A percentile compares a stretch with the other conserved stretches of the same genome.
Conservation (phyloP, 768 basidiomycete species). For the Cystobasidium tubakii region DNA sequence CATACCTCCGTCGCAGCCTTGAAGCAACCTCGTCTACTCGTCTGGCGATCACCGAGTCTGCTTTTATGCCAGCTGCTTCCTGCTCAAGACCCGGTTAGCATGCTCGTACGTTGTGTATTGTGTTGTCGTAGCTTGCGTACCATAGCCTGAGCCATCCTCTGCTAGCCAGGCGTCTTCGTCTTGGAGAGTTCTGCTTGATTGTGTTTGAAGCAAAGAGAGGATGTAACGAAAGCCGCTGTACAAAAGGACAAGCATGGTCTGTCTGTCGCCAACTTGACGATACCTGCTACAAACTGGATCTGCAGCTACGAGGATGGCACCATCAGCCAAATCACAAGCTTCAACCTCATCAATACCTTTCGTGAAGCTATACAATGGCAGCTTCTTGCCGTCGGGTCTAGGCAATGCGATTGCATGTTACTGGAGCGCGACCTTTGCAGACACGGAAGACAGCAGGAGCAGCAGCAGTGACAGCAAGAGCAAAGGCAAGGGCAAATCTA, state of each 20-base stretch:
- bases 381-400: conserved; percentile 28
- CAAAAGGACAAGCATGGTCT: background rate
- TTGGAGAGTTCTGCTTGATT: background rate
- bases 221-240: background rate
- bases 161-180: background rate
- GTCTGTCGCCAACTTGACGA: background rate
- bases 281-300: background rate
- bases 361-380: background rate
- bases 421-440: conserved; percentile 22
- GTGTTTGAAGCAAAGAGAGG: background rate
- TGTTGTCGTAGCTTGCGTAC: background rate
- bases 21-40: background rate
- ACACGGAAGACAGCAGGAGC: background rate
- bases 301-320: background rate
- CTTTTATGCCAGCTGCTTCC: background rate
- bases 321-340: background rate
- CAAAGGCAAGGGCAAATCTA: conserved; percentile 8
- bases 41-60: background rate
- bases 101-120: background rate
- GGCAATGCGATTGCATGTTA: conserved; percentile 24
- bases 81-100: background rate
- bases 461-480: background rate
- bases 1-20: conserved; percentile 2
- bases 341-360: background rate
- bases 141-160: background rate